Percentiles rank a stretch among this genome's conserved stretches.
These are phyloP conservation scores for Phylloporus scabripes DNA, from an alignment of 768 basidiomycete genomes.

Conservation along the genomic window DNA sequence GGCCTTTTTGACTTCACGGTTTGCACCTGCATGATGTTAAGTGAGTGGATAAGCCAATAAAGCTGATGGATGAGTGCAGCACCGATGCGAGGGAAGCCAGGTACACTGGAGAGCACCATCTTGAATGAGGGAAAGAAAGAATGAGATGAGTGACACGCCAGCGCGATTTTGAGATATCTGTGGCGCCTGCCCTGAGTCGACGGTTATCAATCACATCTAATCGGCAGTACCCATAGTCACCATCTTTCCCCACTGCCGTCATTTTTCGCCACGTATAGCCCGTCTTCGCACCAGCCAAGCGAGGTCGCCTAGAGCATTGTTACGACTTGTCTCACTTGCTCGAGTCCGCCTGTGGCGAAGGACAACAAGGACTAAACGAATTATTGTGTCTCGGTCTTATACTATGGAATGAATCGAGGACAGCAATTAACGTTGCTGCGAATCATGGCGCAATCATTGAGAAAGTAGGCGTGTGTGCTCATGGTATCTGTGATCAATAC, in stretches of 20 bases:
- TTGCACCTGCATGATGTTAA: slow-evolving; percentile 52
- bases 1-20: slow-evolving; percentile 96
- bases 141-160: slow-evolving; percentile 4
- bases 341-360: not conserved
- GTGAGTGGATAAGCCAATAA: slow-evolving; percentile 1
- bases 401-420: not conserved
- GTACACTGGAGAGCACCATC: slow-evolving; percentile 81
- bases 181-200: slow-evolving; percentile 32
- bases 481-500: not conserved
- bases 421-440: not conserved
- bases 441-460: not conserved
- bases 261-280: not conserved
- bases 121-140: slow-evolving; percentile 17
- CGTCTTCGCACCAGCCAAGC: not conserved
- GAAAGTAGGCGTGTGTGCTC: not conserved
- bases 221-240: slow-evolving; percentile 9
- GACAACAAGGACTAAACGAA: not conserved
- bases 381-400: not conserved
- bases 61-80: not conserved
- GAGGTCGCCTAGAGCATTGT: not conserved
- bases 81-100: slow-evolving; percentile 90
- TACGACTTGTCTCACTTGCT: not conserved
- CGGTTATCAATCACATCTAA: slow-evolving; percentile 22
- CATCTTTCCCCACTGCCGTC: not conserved
- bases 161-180: slow-evolving; percentile 27